A percentile compares a stretch with the other conserved stretches of the same genome.
Evolutionary conservation across 2,329 filamentous ascomycete genomes (phyloP).

Genomic region (Trichophyton schoenleinii): DNA sequence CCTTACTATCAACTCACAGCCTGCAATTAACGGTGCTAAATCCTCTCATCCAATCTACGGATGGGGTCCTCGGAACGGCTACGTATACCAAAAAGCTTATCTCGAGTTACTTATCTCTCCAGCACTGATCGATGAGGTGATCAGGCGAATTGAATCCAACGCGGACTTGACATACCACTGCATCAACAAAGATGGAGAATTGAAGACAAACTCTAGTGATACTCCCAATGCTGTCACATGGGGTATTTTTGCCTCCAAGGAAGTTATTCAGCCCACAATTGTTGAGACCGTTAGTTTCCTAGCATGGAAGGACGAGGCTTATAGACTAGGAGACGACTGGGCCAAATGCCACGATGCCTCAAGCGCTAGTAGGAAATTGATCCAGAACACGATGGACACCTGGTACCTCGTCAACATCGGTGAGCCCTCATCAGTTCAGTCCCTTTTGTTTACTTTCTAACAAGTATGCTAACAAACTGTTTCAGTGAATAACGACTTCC

Average conservation of each 20-base stretch:
- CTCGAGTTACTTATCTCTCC: constrained; percentile 81
- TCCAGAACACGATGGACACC: constrained; percentile 70
- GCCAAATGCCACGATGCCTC: constrained; percentile 71
- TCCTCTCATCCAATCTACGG: constrained; percentile 78
- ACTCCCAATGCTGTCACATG: constrained; percentile 97
- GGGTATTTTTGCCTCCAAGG: constrained; percentile 97
- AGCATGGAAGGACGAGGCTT: constrained; percentile 97
- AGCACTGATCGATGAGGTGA: constrained; percentile 61
- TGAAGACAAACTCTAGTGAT: constrained; percentile 71
- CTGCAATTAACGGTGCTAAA: constrained; percentile 80
- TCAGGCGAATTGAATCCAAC: constrained; percentile 63
- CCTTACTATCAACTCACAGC: constrained; percentile 94
- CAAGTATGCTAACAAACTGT: constrained; percentile 15
- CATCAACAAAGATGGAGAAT: constrained; percentile 67
- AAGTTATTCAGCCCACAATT: constrained; percentile 99
- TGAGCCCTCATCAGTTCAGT: constrained; percentile 34
- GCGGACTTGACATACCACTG: constrained; percentile 87
- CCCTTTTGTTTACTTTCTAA: not conserved
- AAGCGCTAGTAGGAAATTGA: constrained; percentile 64
- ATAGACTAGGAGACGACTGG: constrained; percentile 85
- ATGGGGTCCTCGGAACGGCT: constrained; percentile 90
- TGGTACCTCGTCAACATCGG: constrained; percentile 96
- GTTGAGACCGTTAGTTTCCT: constrained; percentile 96
- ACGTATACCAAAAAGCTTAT: constrained; percentile 97
- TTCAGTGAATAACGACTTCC: constrained; percentile 96